Base-by-base conservation (phyloP, 2,329 filamentous ascomycete genomes). In the Colletotrichum noveboracense region DNA sequence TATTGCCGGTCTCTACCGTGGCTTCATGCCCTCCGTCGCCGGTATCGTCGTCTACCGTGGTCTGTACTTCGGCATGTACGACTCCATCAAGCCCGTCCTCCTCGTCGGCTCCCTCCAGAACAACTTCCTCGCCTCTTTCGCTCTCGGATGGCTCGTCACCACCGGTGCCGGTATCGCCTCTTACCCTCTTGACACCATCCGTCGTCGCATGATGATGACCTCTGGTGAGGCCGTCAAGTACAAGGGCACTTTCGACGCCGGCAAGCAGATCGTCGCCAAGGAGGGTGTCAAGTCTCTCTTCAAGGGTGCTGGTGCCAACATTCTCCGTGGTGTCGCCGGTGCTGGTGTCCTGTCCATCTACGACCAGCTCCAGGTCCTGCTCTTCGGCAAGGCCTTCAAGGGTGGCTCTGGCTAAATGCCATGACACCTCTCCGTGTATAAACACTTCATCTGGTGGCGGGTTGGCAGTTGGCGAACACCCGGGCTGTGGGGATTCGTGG, bases 11-110 rank as follows among this genome's bases (percentile, higher is more conserved):
- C 96, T 99, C 86, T 99, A 99, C 95, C 97, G 97, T 98, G 97
- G 97, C 93, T 99, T 99, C 95, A 96, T 96, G 93, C 97, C 97
- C 88, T 99, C 97, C 86, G 97, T 99, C 86, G 93, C 94, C 89
- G 97, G 97, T 94, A 99, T 99, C 89, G 89, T 99, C 85, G 97
- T 99, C 91, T 99, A 99, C 95, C 97, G 97, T 95, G 97, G 97
- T 98, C 96, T 99, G 85, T 99, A 99, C 96, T 99, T 99, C 94
- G 97, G 97, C 88, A 94, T 99, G 94, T 99, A 99, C 96, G 97
- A 99, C 92, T 99, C 97, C 83, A 94, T 99, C 93, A 99, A 99
- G 96, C 97, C 97, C 84, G 95, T 98, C 86, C 88, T 98, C 89
- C 95, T 99, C 81, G 93, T 94, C 87, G 97, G 97, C 87, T 79